These are phyloP conservation scores for Colletotrichum destructivum DNA, from an alignment of 2,329 filamentous ascomycete genomes.

Conservation along the genomic window DNA sequence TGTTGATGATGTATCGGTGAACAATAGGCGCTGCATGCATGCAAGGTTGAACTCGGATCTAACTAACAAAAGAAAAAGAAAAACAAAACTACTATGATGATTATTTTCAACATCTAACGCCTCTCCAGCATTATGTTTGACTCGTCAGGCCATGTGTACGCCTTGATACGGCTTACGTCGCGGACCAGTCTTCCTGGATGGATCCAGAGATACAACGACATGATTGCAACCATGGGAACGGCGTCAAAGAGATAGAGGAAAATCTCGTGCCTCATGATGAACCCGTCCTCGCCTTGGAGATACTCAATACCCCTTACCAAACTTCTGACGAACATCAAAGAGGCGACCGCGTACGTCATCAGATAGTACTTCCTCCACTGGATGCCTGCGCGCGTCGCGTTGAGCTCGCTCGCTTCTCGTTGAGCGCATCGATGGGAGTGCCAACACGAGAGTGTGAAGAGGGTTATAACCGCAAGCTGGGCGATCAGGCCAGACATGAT, in stretches of 20 bases:
- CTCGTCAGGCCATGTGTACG: conserved; percentile 11
- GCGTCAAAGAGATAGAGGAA: conserved; percentile 62
- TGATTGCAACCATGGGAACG: conserved; percentile 56
- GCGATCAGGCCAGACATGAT: conserved; percentile 59
- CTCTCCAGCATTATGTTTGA: conserved; percentile 27
- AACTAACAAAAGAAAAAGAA: not conserved
- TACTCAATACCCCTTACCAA: conserved; percentile 44
- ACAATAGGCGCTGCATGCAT: not conserved
- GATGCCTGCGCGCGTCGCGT: conserved; percentile 22
- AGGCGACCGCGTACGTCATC: conserved; percentile 41
- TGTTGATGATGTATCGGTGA: not conserved
- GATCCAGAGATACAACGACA: conserved; percentile 47
- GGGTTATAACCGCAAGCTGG: conserved; percentile 65
- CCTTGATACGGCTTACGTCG: conserved; percentile 22
- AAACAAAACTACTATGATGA: not conserved
- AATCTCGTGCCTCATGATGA: conserved; percentile 57
- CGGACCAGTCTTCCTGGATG: conserved; percentile 41
- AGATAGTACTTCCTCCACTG: conserved; percentile 43
- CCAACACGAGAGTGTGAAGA: conserved; percentile 54
- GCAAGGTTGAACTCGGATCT: not conserved
- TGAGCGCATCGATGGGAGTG: conserved; percentile 20
- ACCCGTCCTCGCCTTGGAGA: conserved; percentile 47
- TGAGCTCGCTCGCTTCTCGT: not conserved
- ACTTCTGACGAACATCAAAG: conserved; percentile 42
- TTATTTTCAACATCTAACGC: not conserved